A percentile compares a stretch with the other conserved stretches of the same genome.
phyloP scores from a whole-genome alignment of 768 basidiomycete species.

The Mycena floridula region DNA sequence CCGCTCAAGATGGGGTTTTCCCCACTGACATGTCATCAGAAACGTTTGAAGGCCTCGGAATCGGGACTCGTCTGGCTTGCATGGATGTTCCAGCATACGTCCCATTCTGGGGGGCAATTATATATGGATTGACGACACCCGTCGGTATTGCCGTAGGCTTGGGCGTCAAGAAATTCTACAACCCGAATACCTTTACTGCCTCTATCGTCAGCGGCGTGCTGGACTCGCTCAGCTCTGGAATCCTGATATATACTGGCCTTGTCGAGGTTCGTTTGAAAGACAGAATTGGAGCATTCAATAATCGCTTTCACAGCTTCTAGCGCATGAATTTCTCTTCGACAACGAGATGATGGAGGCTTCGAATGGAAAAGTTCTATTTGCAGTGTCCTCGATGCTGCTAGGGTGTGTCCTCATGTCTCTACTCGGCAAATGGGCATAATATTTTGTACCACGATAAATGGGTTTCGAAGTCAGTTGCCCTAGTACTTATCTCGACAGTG shows the following conservation, averaged over 20 bases:
- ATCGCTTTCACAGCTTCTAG: conserved; percentile 52
- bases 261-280: conserved; percentile 54
- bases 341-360: conserved; percentile 72
- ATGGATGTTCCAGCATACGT: conserved; percentile 52
- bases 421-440: conserved; percentile 85
- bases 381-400: conserved; percentile 64
- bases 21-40: conserved; percentile 36
- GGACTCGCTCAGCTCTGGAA: conserved; percentile 82
- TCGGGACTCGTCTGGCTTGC: conserved; percentile 86
- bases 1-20: background rate
- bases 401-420: conserved; percentile 87
- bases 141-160: conserved; percentile 84
- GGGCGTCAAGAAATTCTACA: conserved; percentile 71
- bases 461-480: too few relatives aligned
- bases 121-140: conserved; percentile 80
- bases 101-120: conserved; percentile 49
- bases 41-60: conserved; percentile 90
- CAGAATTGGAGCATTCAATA: background rate
- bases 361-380: conserved; percentile 58
- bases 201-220: conserved; percentile 80
- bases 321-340: conserved; percentile 93
- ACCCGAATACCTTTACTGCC: conserved; percentile 70
- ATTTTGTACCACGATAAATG: too few relatives aligned
- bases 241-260: conserved; percentile 81
- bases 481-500: too few relatives aligned